Evolutionary conservation across 225 moss, liverwort and hornwort species (phyloP).

Genomic region (Marchantia paleacea): DNA sequence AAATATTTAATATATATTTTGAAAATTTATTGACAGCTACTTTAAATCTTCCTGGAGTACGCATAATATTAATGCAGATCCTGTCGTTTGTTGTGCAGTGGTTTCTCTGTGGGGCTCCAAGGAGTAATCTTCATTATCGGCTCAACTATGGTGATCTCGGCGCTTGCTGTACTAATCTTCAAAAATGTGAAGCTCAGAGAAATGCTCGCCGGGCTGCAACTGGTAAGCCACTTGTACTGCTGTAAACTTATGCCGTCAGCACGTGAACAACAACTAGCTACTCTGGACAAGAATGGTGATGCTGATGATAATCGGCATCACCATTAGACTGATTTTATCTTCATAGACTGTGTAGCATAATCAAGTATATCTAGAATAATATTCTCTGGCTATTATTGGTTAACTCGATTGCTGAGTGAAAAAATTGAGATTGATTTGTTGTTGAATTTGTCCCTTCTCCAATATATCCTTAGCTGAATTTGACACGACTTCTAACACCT

Average conservation of each 20-base stretch:
- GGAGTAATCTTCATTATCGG: slow-evolving; percentile 7
- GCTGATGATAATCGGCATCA: not conserved
- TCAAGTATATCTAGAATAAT: no score
- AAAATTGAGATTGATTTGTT: no score
- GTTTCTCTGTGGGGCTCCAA: not conserved
- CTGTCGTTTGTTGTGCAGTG: not conserved
- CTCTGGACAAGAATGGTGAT: not conserved
- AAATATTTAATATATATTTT: no score
- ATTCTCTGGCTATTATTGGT: no score
- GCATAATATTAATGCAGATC: not conserved
- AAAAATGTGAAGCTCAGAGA: not conserved
- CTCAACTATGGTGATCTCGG: not conserved
- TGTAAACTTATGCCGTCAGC: no score
- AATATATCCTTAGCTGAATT: no score
- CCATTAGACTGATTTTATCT: not conserved
- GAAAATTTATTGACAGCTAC: not conserved
- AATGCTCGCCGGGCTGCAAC: not conserved
- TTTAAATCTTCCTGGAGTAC: no score
- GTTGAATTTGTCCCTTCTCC: not conserved
- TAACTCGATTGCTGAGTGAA: no score
- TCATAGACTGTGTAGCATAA: not conserved
- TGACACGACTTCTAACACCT: not conserved
- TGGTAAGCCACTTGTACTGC: slow-evolving; percentile 1
- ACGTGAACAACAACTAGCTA: no score
- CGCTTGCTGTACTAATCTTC: not conserved